Conservation (phyloP, 1,284 basidiomycete species). For the Agaricales sp. region DNA sequence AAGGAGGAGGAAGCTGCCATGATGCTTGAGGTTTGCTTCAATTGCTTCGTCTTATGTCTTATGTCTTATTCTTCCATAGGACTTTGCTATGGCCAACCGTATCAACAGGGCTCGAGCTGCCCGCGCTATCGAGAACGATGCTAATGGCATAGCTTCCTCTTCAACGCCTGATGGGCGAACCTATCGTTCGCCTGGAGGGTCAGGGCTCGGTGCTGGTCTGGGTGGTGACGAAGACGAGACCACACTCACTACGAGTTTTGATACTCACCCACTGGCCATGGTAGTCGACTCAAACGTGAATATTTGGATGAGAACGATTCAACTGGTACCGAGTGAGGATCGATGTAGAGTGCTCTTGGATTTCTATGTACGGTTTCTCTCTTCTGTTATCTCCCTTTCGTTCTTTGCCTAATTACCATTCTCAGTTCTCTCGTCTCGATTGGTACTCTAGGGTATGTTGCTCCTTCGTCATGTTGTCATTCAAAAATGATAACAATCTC, state of each 20-base stretch:
- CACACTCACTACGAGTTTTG: slow-evolving; percentile 5
- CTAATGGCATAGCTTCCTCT: background rate
- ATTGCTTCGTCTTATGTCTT: background rate
- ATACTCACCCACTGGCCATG: background rate
- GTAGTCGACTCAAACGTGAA: slow-evolving; percentile 1
- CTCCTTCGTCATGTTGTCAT: too few species aligned
- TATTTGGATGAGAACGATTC: slow-evolving; percentile 7
- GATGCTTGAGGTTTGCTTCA: slow-evolving; percentile 15
- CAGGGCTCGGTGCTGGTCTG: background rate
- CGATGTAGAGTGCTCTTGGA: slow-evolving; percentile 10
- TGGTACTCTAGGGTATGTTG: slow-evolving; percentile 12
- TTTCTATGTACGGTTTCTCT: slow-evolving; percentile 11
- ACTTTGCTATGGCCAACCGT: slow-evolving; percentile 17
- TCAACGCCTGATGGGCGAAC: background rate
- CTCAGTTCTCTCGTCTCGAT: slow-evolving; percentile 14
- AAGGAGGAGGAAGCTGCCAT: slow-evolving; percentile 17
- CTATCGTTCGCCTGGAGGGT: background rate
- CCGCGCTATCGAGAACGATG: slow-evolving; percentile 11
- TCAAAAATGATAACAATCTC: too few species aligned
- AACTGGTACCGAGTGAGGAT: slow-evolving; percentile 8
- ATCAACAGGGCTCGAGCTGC: slow-evolving; percentile 14
- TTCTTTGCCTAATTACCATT: too few species aligned
- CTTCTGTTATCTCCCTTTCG: background rate
- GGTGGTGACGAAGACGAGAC: background rate
- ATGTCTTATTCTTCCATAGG: slow-evolving; percentile 6